Conservation (phyloP, 179 eudicot genomes). For the Beta macrorhiza region DNA sequence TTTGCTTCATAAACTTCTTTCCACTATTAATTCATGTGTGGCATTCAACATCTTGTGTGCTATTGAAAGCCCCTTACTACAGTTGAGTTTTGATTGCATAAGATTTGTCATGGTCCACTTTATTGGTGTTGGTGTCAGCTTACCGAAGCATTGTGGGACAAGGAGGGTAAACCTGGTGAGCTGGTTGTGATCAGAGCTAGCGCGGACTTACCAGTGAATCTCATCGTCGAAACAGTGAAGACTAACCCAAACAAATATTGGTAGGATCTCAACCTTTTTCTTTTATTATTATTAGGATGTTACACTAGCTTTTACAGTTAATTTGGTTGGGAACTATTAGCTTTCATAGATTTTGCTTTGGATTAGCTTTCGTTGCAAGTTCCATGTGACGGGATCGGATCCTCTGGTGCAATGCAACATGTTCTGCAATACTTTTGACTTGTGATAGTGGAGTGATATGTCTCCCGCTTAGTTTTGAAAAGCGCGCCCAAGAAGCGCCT, state of each 20-base stretch:
- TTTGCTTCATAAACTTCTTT: background rate
- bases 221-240: constrained; percentile 7
- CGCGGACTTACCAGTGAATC: background rate
- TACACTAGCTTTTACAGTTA: background rate
- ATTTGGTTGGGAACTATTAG: background rate
- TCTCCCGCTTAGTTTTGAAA: too few relatives aligned
- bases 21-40: background rate
- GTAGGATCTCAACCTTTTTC: background rate
- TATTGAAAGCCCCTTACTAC: too few relatives aligned
- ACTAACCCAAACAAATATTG: constrained; percentile 4
- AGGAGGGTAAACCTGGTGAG: constrained; percentile 8
- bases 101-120: background rate
- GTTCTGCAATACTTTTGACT: background rate
- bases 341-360: background rate
- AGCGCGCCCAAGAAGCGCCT: too few relatives aligned
- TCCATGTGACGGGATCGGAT: background rate
- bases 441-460: background rate
- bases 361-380: background rate
- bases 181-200: constrained; percentile 3
- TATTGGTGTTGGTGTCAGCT: constrained; percentile 14
- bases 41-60: background rate
- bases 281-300: background rate
- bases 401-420: background rate
- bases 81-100: too few relatives aligned
- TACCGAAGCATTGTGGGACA: constrained; percentile 10